Base-by-base conservation (phyloP, 495 filamentous ascomycete genomes). In the Echria macrotheca region DNA sequence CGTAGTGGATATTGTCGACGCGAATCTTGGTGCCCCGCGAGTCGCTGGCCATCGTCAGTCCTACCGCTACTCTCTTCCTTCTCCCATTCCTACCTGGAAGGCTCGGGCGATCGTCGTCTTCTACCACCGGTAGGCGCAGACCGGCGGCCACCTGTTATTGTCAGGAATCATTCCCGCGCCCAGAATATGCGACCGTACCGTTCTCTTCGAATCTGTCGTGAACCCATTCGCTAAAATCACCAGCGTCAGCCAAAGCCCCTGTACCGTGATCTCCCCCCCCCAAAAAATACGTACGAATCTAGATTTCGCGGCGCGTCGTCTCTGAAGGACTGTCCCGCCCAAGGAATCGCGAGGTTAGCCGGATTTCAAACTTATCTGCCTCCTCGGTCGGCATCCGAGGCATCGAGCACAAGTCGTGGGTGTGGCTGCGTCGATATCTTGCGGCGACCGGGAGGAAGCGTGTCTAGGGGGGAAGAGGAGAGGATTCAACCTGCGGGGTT, bases 1-100 rank as follows among this genome's bases (percentile, higher is more conserved):
- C 91, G 68, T 95, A 96, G 68, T 96, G 91, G 40, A 96, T 69
- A 63, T 96, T 96, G 52, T 95, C 89, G 39, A 96, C 84, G 45
- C 84, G 84, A 53, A 96, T 67, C 66, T 87, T 91, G 41, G 83
- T 75, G 57, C 85, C 80, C 22, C 70, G 54, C 29, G 71, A 48
- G n/a, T 77, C 68, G 63, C 71, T 75, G 57, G 14, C 15, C n/a
- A n/a, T n/a, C n/a, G n/a, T n/a, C n/a, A n/a, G n/a, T 10, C 11
- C 15, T 8, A n/a, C n/a, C n/a, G n/a, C n/a, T n/a, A n/a, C n/a
- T n/a, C n/a, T n/a, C n/a, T n/a, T n/a, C n/a, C n/a, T n/a, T n/a
- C n/a, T n/a, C n/a, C n/a, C n/a, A 42, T 25, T 38, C 75, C 55
- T 70, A 83, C 79, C 69, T 73, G 5, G 71, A 69, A 39, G 66